phyloP scores from a whole-genome alignment of 768 basidiomycete genomes.

The Rhizopogon vinicolor region DNA sequence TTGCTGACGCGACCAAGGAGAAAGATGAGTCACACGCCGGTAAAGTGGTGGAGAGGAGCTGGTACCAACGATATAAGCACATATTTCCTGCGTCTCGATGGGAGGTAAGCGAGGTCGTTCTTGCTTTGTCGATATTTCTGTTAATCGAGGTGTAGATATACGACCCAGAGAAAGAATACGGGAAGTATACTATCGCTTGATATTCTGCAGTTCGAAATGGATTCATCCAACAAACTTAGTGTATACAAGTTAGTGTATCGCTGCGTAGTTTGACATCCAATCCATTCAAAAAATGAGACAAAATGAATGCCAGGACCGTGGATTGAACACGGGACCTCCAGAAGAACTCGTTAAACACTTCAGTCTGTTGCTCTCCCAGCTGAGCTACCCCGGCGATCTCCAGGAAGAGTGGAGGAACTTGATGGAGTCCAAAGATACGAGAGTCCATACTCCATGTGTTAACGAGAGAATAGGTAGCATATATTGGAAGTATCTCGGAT shows the following conservation, averaged over 20 bases:
- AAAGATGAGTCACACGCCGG: constrained; percentile 99
- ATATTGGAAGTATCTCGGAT: neutral
- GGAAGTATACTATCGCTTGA: constrained; percentile 79
- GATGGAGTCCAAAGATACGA: too few relatives aligned
- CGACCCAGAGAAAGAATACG: constrained; percentile 91
- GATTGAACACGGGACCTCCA: constrained; percentile 43
- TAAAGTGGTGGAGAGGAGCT: constrained; percentile 95
- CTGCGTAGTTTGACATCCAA: neutral
- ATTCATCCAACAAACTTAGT: neutral
- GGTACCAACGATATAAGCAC: constrained; percentile 95
- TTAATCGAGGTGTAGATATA: constrained; percentile 53
- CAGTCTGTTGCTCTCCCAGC: constrained; percentile 37
- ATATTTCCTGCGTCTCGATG: constrained; percentile 96
- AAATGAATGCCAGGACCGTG: constrained; percentile 35
- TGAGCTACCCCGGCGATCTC: constrained; percentile 27
- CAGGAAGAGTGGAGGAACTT: too few relatives aligned
- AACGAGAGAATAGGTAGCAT: neutral
- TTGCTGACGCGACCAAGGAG: constrained; percentile 92
- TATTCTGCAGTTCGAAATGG: neutral
- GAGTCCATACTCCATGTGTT: too few relatives aligned
- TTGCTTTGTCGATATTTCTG: constrained; percentile 1
- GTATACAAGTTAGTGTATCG: neutral
- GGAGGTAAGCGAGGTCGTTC: constrained; percentile 67
- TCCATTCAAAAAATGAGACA: neutral
- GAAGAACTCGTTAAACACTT: constrained; percentile 17